These are phyloP conservation scores for Pleurotus salmoneostramineus DNA, from an alignment of 768 basidiomycete genomes.

Conservation along the genomic window DNA sequence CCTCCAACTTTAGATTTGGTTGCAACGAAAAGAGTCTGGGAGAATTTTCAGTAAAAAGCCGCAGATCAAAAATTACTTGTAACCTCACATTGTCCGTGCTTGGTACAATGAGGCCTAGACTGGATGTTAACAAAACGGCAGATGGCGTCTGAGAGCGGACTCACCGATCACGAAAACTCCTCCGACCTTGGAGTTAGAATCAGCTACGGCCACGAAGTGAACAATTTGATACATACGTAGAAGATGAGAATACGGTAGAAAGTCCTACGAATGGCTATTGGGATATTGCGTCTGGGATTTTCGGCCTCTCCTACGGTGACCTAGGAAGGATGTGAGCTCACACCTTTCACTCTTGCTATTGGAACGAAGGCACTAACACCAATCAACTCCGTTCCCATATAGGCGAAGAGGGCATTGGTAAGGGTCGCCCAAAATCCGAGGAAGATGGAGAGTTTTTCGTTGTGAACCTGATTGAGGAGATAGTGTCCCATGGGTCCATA, in stretches of 20 bases:
- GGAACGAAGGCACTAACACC: constrained; percentile 42
- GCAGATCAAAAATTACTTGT: not conserved
- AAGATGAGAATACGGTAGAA: constrained; percentile 55
- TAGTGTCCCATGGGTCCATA: constrained; percentile 57
- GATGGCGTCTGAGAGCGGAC: not conserved
- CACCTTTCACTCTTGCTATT: too few relatives aligned
- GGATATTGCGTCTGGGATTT: constrained; percentile 72
- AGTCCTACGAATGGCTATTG: constrained; percentile 62
- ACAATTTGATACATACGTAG: constrained; percentile 29
- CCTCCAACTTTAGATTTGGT: constrained; percentile 39
- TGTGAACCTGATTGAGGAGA: constrained; percentile 43
- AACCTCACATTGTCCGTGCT: constrained; percentile 36
- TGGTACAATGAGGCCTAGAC: constrained; percentile 53
- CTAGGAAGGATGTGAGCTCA: constrained; percentile 8
- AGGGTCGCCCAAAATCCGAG: constrained; percentile 71
- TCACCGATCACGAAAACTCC: constrained; percentile 62
- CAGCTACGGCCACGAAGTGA: too few relatives aligned
- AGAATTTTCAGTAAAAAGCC: not conserved
- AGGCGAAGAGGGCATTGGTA: constrained; percentile 71
- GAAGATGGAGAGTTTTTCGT: constrained; percentile 49
- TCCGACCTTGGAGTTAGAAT: constrained; percentile 31
- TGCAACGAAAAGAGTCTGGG: constrained; percentile 35
- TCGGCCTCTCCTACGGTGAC: constrained; percentile 56
- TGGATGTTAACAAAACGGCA: not conserved
- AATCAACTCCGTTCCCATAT: constrained; percentile 73